Base-by-base conservation (phyloP, 1,139 yeast genomes). In the Kodamaea plutei region DNA sequence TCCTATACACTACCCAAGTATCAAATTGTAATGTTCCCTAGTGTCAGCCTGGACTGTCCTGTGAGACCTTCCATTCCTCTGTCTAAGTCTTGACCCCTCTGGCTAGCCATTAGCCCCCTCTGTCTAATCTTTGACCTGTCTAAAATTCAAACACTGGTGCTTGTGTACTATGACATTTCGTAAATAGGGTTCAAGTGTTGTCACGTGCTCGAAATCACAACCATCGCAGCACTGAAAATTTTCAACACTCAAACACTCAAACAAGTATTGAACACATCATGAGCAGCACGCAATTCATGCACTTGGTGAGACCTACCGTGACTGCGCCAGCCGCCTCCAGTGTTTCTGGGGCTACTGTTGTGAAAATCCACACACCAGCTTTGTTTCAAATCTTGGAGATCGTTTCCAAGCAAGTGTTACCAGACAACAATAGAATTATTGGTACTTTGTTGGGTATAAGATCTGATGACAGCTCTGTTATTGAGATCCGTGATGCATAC, bases 401-500 rank as follows among this genome's bases (percentile, higher is more conserved):
- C 38, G 64, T 69, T 18, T 61, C 73, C 30, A 65, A 64, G 47
- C 73, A 67, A 49, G 58, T 55, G 18, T 57, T 65, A 31, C 52
- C 61, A 56, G 51, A 57, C 32, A 61, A 69, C 41, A 72, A 73
- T 44, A 71, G 94, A 57, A 77, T 82, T 42, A 80, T 87, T 45
- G 96, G 96, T 38, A 83, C 95, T 7, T 70, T 87, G 36, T 65
- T 87, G 31, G 96, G 96, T 23, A 65, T 73, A 31, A 73, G 95
- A 55, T 81, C 91, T 12, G 95, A 85, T 43, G 95, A 85, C 54
- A 95, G 95, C n/a, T 61, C 75, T 17, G 84, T 76, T 48, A 70
- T 83, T 29, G 93, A 81, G 50, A 68, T 87, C 45, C 73, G 79
- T 50, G 84, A 78, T 42, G 85, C 89, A 6, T 87, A 79, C 58